Conservation (phyloP, 805 yeast species). For the Metschnikowia drakensbergensis region DNA sequence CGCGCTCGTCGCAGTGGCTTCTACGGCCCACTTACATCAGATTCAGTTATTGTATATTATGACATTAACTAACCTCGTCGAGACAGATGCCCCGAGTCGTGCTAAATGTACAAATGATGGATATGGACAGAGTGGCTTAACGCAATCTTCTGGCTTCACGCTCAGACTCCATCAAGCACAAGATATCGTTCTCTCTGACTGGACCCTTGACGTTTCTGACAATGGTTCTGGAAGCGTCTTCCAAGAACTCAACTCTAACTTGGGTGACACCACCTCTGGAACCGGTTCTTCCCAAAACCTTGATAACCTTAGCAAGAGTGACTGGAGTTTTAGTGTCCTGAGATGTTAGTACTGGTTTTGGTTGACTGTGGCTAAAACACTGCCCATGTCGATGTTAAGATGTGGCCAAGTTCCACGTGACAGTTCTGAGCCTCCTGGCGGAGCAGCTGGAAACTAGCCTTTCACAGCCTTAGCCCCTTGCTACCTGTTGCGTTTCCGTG, state of each 20-base stretch:
- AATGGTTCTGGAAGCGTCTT: slow-evolving; percentile 90
- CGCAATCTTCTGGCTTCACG: slow-evolving; percentile 98
- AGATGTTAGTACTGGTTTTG: slow-evolving; percentile 14
- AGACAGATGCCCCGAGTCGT: neutral
- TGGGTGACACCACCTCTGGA: slow-evolving; percentile 99
- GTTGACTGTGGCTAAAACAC: neutral
- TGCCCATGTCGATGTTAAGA: neutral
- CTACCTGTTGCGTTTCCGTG: too few species aligned
- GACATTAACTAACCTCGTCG: slow-evolving; percentile 13
- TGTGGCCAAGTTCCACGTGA: neutral
- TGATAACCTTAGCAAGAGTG: slow-evolving; percentile 98
- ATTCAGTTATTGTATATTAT: slow-evolving; percentile 12
- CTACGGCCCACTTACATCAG: neutral
- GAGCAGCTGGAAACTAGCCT: too few species aligned
- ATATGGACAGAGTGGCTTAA: slow-evolving; percentile 35
- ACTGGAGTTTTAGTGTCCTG: slow-evolving; percentile 80
- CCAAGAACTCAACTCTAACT: slow-evolving; percentile 96
- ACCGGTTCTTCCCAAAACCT: slow-evolving; percentile 99
- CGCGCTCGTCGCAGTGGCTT: too few species aligned
- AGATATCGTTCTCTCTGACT: slow-evolving; percentile 96
- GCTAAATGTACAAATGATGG: slow-evolving; percentile 19
- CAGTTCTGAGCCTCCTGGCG: neutral
- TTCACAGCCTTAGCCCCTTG: too few species aligned
- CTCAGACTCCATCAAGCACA: slow-evolving; percentile 99
- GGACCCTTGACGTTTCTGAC: slow-evolving; percentile 98